Conservation (phyloP, 2,329 filamentous ascomycete species). For the Pyrenochaeta sp. region DNA sequence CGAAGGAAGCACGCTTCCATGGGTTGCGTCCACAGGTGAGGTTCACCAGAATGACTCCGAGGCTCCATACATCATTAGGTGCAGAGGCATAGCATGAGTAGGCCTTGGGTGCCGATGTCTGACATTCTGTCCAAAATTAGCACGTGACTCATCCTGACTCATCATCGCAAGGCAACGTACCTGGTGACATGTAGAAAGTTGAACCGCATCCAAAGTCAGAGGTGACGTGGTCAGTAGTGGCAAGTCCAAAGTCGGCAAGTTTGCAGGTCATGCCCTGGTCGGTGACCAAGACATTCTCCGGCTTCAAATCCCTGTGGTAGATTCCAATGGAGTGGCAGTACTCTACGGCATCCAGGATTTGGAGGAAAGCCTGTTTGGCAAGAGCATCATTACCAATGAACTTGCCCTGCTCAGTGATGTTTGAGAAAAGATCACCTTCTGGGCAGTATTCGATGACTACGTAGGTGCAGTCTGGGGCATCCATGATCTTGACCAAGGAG, state of each 20-base stretch:
- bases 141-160: conserved; percentile 20
- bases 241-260: conserved; percentile 95
- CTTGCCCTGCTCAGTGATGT: conserved; percentile 93
- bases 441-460: conserved; percentile 97
- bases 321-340: conserved; percentile 93
- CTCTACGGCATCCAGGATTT: conserved; percentile 95
- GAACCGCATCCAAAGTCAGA: conserved; percentile 98
- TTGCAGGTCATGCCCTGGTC: conserved; percentile 90
- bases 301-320: conserved; percentile 97
- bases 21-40: conserved; percentile 97
- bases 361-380: conserved; percentile 87
- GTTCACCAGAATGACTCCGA: conserved; percentile 98
- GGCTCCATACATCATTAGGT: conserved; percentile 96
- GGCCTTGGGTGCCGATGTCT: conserved; percentile 76
- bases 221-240: conserved; percentile 82
- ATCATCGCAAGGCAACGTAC: conserved; percentile 64
- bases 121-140: conserved; percentile 74
- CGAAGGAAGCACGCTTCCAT: conserved; percentile 94
- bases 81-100: conserved; percentile 85
- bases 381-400: conserved; percentile 93
- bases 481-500: conserved; percentile 91
- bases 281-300: conserved; percentile 95
- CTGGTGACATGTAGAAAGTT: conserved; percentile 99
- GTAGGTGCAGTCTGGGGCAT: conserved; percentile 90
- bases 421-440: conserved; percentile 95